Evolutionary conservation across 306 rosid genomes (phyloP).

Genomic region (Trifolium dubium): DNA sequence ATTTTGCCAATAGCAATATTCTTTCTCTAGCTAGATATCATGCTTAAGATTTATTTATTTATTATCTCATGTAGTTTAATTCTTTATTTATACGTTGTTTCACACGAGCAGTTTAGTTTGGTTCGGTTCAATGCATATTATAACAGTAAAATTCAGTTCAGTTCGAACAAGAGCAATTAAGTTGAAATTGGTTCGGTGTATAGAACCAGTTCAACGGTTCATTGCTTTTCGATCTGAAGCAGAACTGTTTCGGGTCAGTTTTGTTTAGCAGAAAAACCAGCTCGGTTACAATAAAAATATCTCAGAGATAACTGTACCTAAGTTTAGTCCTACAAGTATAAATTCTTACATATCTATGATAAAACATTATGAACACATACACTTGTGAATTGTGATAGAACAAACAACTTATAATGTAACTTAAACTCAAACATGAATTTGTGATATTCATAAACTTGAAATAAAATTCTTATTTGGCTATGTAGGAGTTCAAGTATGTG

Average conservation of each 20-base stretch:
- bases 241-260: background rate
- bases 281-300: too few species aligned
- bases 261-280: too few species aligned
- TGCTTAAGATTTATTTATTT: too few species aligned
- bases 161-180: background rate
- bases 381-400: constrained; percentile 2
- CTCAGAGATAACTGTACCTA: too few species aligned
- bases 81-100: too few species aligned
- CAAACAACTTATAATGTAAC: background rate
- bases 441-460: constrained; percentile 8
- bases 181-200: background rate
- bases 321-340: too few species aligned
- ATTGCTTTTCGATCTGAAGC: background rate
- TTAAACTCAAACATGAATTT: constrained; percentile 15
- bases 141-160: too few species aligned
- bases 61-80: too few species aligned
- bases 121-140: background rate
- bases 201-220: background rate
- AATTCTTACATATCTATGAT: too few species aligned
- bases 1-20: too few species aligned
- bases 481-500: background rate
- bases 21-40: too few species aligned
- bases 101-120: background rate
- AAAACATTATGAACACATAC: too few species aligned
- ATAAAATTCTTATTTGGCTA: background rate